phyloP scores from a whole-genome alignment of 108 stramenopile species.

The Nitzschia sp. region DNA sequence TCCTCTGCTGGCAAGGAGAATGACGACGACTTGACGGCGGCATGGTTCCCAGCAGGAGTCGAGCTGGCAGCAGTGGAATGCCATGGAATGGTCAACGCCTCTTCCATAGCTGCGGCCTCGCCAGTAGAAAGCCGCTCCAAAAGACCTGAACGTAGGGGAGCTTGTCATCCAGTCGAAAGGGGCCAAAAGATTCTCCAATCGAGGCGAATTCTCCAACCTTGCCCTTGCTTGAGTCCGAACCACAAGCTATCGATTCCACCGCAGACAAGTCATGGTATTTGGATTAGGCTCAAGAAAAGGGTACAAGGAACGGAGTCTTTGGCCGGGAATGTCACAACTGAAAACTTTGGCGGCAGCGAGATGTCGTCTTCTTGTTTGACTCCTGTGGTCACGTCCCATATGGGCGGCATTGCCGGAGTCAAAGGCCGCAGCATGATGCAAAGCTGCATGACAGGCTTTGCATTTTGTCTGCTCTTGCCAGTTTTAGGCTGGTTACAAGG shows the following conservation, averaged over 20 bases:
- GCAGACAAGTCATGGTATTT: conserved; percentile 22
- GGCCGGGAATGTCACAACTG: conserved; percentile 45
- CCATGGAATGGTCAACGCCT: background rate
- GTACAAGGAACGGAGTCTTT: conserved; percentile 45
- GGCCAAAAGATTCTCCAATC: conserved; percentile 1
- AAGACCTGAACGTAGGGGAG: background rate
- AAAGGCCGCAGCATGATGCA: conserved; percentile 42
- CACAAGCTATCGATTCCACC: conserved; percentile 28
- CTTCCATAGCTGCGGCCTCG: background rate
- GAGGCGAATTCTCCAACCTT: background rate
- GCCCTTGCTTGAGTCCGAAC: conserved; percentile 4
- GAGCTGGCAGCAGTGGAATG: no score
- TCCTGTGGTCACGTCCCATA: background rate
- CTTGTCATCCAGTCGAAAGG: conserved; percentile 30
- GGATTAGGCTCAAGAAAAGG: conserved; percentile 51
- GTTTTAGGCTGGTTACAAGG: conserved; percentile 6
- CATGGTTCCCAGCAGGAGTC: no score
- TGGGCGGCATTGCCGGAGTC: conserved; percentile 35
- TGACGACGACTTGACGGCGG: background rate
- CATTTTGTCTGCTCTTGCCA: background rate
- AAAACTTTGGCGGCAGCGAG: conserved; percentile 40
- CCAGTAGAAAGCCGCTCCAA: background rate
- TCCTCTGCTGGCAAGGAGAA: background rate
- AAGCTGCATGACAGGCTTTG: conserved; percentile 20
- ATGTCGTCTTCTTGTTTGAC: background rate